Evolutionary conservation across 2,329 filamentous ascomycete genomes (phyloP).

Genomic region (Ophiostoma triangulosporum): DNA sequence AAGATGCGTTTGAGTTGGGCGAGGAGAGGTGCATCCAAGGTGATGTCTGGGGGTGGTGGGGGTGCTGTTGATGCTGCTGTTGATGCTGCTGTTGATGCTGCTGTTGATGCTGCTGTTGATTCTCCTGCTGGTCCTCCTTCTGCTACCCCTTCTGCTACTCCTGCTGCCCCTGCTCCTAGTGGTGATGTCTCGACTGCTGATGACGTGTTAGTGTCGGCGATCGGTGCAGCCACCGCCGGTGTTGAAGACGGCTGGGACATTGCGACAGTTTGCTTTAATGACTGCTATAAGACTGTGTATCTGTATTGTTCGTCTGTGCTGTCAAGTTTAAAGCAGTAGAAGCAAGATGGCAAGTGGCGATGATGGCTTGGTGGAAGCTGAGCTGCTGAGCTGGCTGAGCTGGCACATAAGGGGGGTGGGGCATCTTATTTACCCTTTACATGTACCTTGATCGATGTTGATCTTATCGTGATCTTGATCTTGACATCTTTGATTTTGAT

Average conservation of each 20-base stretch:
- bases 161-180: background rate
- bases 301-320: no score
- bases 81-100: background rate
- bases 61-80: background rate
- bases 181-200: background rate
- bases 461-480: no score
- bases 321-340: background rate
- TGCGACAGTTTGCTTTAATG: no score
- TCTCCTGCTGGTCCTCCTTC: no score
- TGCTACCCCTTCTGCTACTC: background rate
- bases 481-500: no score
- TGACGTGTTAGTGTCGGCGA: background rate
- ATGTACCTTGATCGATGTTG: no score
- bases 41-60: background rate
- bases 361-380: no score
- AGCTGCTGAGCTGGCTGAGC: no score
- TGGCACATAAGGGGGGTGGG: no score
- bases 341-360: no score
- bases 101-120: background rate
- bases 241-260: background rate
- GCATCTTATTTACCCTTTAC: no score
- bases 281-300: no score
- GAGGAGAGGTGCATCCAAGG: slow-evolving; percentile 27
- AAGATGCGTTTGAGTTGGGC: slow-evolving; percentile 34
- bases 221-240: background rate